phyloP scores from a whole-genome alignment of 208 protist genomes.

The Balamuthia mandrillaris region DNA sequence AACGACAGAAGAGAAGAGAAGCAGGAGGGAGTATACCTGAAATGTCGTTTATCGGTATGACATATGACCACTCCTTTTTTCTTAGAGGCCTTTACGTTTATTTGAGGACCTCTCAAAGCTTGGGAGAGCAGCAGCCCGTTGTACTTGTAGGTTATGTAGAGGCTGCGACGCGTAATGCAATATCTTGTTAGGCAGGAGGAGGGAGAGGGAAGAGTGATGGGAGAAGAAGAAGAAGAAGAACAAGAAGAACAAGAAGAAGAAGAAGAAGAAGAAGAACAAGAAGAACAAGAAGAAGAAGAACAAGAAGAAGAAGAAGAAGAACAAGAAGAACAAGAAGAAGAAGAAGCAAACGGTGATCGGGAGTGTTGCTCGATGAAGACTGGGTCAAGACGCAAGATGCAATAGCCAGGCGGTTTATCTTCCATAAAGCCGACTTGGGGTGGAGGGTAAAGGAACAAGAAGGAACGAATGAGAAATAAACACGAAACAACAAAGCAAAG shows the following conservation, averaged over 20 bases:
- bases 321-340: not conserved
- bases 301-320: not conserved
- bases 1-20: not conserved
- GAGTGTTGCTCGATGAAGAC: not conserved
- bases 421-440: slow-evolving; percentile 19
- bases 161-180: too few relatives aligned
- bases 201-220: not conserved
- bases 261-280: not conserved
- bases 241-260: too few relatives aligned
- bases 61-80: not conserved
- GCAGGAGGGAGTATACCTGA: not conserved
- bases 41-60: not conserved
- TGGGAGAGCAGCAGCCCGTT: slow-evolving; percentile 18
- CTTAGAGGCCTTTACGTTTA: slow-evolving; percentile 19
- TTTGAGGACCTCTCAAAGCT: not conserved
- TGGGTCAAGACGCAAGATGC: slow-evolving; percentile 21
- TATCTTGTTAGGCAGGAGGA: not conserved
- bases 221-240: too few relatives aligned
- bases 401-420: slow-evolving; percentile 25
- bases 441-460: too few relatives aligned
- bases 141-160: slow-evolving; percentile 38
- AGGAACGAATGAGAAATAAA: too few relatives aligned
- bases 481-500: too few relatives aligned
- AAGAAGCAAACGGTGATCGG: not conserved
- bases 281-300: not conserved